Evolutionary conservation across 176 grass and related monocot genomes (phyloP).

Genomic region (Metroxylon sagu): DNA sequence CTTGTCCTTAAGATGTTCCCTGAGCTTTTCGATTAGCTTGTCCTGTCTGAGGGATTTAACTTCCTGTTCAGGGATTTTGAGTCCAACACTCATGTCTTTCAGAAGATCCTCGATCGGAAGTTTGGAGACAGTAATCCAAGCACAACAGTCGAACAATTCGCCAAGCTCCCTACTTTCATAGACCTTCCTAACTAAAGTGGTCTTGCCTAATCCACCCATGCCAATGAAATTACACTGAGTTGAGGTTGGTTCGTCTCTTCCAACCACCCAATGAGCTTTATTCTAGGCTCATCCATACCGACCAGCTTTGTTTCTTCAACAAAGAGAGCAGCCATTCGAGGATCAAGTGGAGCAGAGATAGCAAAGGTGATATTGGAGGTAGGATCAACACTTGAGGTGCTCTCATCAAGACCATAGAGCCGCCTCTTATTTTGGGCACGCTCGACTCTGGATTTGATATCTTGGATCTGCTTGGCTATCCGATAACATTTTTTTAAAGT

Average conservation of each 20-base stretch:
- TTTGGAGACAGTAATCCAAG: constrained; percentile 35
- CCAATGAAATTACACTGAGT: constrained; percentile 6
- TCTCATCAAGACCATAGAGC: no score
- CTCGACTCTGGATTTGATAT: no score
- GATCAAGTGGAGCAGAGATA: no score
- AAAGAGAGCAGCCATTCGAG: not conserved
- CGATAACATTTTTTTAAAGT: no score
- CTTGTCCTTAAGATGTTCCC: constrained; percentile 11
- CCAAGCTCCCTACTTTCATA: constrained; percentile 7
- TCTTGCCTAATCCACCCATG: constrained; percentile 30
- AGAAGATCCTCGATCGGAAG: constrained; percentile 1
- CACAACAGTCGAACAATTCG: constrained; percentile 18
- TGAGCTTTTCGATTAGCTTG: constrained; percentile 18
- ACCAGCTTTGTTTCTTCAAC: not conserved
- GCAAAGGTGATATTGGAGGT: no score
- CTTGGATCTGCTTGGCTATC: no score
- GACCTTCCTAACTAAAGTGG: constrained; percentile 17
- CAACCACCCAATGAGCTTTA: not conserved
- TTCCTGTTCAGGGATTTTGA: not conserved
- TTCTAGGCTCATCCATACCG: not conserved
- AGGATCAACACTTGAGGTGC: no score
- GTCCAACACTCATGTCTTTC: constrained; percentile 1
- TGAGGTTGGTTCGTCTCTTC: not conserved
- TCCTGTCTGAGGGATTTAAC: not conserved
- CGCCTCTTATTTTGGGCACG: no score